Evolutionary conservation across 2,329 filamentous ascomycete genomes (phyloP), one percentile per base, ranked within the genome.

Genomic region (Fusarium ramigenum): DNA sequence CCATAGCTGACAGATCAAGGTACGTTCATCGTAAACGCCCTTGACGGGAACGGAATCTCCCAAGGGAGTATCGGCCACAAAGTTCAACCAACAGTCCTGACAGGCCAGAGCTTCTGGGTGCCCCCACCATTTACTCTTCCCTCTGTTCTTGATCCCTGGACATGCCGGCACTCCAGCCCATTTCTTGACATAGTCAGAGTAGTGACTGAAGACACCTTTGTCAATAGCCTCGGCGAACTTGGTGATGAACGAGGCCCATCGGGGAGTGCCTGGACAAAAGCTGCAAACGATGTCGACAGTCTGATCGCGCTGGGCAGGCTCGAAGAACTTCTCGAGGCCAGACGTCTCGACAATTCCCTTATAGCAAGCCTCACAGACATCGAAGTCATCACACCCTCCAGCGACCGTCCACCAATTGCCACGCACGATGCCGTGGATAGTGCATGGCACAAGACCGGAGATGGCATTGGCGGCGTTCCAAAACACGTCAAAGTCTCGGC

Each of bases 1-100:
- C 79, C 81, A 83, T 10, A 83, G 75, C 39, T 81, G 80, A 53
- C 83, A 84, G 43, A 82, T 80, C 10, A 78, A 69, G 4, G 72
- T 46, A 0, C 75, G 72, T 18, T 78, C 69, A 16, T 82, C 75
- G 9, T 71, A 66, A 2, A 62, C 66, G 2, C 56, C 75, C 19
- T 80, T 78, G 44, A 82, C 66, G 0, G 77, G 74, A 25, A 82
- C 63, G 1, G 64, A 58, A 4, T 49, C 43, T 4, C 77, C 79
- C 1, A 83, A 70, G 1, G 71, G 25, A 3, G 81, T 81, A 18
- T 79, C 73, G 9, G 53, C 53, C 7, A 82, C 75, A 32, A 83
- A 80, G 19, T 63, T 72, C 21, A 79, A 36, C 47, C 80, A 82
- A 64, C 82, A 84, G 50, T 80, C 77, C 9, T 80, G 66, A 23